phyloP scores from a whole-genome alignment of 805 yeast species.

The Wilhelminamyces savonicus region DNA sequence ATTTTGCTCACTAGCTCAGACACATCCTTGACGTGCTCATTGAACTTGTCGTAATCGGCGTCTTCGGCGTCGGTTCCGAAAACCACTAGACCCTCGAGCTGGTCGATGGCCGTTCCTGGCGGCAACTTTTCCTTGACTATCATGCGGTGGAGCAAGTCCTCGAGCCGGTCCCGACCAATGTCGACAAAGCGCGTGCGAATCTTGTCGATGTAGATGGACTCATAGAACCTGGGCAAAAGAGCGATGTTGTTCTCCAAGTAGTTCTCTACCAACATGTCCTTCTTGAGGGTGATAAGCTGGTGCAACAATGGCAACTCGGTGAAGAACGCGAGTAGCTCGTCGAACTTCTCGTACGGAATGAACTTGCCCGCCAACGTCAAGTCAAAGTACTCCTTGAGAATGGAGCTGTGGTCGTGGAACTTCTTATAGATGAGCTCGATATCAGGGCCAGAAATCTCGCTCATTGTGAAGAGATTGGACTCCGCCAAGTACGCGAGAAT shows the following conservation, averaged over 20 bases:
- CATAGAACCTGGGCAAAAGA: constrained; percentile 23
- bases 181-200: constrained; percentile 14
- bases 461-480: constrained; percentile 2
- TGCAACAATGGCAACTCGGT: not conserved
- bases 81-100: constrained; percentile 15
- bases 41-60: constrained; percentile 9
- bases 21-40: constrained; percentile 19
- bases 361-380: constrained; percentile 7
- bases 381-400: constrained; percentile 4
- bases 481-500: constrained; percentile 13
- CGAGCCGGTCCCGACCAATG: constrained; percentile 11
- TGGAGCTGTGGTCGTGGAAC: not conserved
- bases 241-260: constrained; percentile 27
- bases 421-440: constrained; percentile 2
- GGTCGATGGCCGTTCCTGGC: constrained; percentile 26
- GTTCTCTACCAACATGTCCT: constrained; percentile 11
- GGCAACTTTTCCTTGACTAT: constrained; percentile 27
- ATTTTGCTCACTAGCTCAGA: too few species aligned
- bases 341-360: constrained; percentile 9
- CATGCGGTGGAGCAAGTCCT: constrained; percentile 26
- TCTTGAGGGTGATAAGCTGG: constrained; percentile 1
- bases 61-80: constrained; percentile 13
- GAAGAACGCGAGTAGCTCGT: constrained; percentile 6
- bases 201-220: constrained; percentile 14
- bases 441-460: constrained; percentile 1